Percentiles rank a stretch among this genome's conserved stretches.
phyloP scores from a whole-genome alignment of 2,329 filamentous ascomycete genomes.

The Tolypocladium inflatum region DNA sequence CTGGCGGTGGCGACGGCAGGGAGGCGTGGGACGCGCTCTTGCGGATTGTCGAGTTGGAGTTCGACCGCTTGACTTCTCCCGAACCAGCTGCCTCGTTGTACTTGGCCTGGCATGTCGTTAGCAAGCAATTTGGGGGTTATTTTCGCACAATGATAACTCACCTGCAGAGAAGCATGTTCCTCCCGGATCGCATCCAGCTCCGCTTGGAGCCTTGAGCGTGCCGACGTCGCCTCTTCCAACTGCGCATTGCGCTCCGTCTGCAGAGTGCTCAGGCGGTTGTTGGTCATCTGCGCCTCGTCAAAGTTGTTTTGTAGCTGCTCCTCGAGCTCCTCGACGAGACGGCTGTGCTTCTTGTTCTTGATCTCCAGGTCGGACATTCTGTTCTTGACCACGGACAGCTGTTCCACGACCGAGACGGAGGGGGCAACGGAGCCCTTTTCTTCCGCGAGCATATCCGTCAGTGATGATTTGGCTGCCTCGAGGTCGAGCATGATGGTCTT shows the following conservation, averaged over 20 bases:
- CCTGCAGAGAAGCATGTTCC: constrained; percentile 70
- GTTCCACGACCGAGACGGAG: constrained; percentile 40
- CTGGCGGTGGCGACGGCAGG: constrained; percentile 85
- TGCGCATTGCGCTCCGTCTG: constrained; percentile 66
- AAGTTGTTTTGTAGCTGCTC: constrained; percentile 93
- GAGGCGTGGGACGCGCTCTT: constrained; percentile 79
- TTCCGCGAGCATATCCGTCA: constrained; percentile 45
- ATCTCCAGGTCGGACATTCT: constrained; percentile 53
- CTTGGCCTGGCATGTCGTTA: constrained; percentile 38
- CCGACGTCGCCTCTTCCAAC: constrained; percentile 67
- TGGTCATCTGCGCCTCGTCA: constrained; percentile 79
- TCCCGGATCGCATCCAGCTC: constrained; percentile 60
- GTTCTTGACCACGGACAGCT: constrained; percentile 53
- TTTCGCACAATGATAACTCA: constrained; percentile 30
- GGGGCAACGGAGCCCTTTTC: constrained; percentile 28
- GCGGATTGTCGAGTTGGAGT: constrained; percentile 62
- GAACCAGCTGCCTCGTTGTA: constrained; percentile 40
- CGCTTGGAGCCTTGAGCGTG: constrained; percentile 51
- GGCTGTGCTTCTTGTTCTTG: constrained; percentile 81
- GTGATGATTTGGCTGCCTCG: constrained; percentile 45
- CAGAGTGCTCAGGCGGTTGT: constrained; percentile 76
- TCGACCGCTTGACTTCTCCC: constrained; percentile 44
- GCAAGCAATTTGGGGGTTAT: not conserved
- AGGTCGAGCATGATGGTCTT: constrained; percentile 53
- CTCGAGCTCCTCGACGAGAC: constrained; percentile 89